Conservation (phyloP, 768 basidiomycete species). For the Amanita fuliginea region DNA sequence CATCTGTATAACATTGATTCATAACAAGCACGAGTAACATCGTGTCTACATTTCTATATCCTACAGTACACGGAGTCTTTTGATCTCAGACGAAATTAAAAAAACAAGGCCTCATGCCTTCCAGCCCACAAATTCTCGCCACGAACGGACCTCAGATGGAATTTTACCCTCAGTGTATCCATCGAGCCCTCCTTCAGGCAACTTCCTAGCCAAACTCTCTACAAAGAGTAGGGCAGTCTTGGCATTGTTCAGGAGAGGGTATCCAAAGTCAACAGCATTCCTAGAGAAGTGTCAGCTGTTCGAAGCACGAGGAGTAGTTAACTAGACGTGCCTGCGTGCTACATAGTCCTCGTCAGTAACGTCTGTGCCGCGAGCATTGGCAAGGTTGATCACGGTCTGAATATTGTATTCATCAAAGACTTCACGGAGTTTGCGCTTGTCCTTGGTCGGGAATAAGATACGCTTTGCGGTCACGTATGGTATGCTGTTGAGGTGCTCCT, state of each 20-base stretch:
- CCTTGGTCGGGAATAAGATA: slow-evolving; percentile 93
- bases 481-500: slow-evolving; percentile 69
- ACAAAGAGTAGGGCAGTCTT: slow-evolving; percentile 86
- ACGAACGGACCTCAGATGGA: slow-evolving; percentile 85
- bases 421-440: slow-evolving; percentile 90
- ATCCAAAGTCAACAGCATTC: slow-evolving; percentile 93
- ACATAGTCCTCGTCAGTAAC: slow-evolving; percentile 93
- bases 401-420: slow-evolving; percentile 94
- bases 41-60: not conserved
- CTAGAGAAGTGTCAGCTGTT: slow-evolving; percentile 23
- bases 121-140: slow-evolving; percentile 80
- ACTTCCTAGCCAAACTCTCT: slow-evolving; percentile 75
- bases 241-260: slow-evolving; percentile 86
- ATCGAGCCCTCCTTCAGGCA: slow-evolving; percentile 67
- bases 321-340: slow-evolving; percentile 60
- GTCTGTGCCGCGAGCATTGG: slow-evolving; percentile 63
- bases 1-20: not conserved
- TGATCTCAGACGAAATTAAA: not conserved
- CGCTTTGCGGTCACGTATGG: slow-evolving; percentile 74
- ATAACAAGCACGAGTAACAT: not conserved
- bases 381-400: slow-evolving; percentile 88
- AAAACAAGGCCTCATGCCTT: slow-evolving; percentile 32
- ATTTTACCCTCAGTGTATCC: slow-evolving; percentile 81
- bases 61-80: slow-evolving; percentile 2
- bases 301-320: not conserved